Evolutionary conservation across 148 eudicot species (phyloP), one percentile per base, ranked within the genome.

Genomic region (Spergularia marina): DNA sequence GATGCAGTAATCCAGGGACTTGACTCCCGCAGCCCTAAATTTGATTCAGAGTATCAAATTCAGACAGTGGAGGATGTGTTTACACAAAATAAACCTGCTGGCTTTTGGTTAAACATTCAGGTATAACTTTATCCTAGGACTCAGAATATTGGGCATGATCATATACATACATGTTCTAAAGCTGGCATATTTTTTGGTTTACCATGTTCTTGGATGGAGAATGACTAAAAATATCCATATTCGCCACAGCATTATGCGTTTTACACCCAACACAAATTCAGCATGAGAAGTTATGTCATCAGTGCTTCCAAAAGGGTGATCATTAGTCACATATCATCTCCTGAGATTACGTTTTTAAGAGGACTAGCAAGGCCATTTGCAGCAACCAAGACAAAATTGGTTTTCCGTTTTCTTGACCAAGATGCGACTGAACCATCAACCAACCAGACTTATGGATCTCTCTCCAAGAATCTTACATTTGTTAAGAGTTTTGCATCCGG

Each of bases 401-500:
- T 95, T 47, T 88, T 92, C 78, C 91, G 87, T 21, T 91, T 95
- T 85, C 82, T 90, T 39, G 85, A 77, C 52, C 70, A 54, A 55
- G 78, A 70, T 55, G 83, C 77, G 9, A 74, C 73, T 20, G 98
- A 95, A 81, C 87, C 87, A 49, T 80, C 97, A 75, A 91, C 92
- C 71, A 92, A 91, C 68, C 92, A 90, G 76, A 89, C 97, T 54
- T 95, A 91, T 66, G 86, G 85, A 60, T 86, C 97, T 82, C 86
- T 95, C 8, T 73, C 83, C 76, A 84, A 79, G 54, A 92, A 91
- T 73, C 92, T 95, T 57, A 82, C 92, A 18, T 80, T 85, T 71
- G 81, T 95, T 77, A 92, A 88, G 84, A 86, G 87, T 11, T 95
- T 95, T 85, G 98, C 98, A 16, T 76, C 90, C 1, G 99, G 98